Base-by-base conservation (phyloP, 345 rosid genomes). In the Sonneratia caseolaris region DNA sequence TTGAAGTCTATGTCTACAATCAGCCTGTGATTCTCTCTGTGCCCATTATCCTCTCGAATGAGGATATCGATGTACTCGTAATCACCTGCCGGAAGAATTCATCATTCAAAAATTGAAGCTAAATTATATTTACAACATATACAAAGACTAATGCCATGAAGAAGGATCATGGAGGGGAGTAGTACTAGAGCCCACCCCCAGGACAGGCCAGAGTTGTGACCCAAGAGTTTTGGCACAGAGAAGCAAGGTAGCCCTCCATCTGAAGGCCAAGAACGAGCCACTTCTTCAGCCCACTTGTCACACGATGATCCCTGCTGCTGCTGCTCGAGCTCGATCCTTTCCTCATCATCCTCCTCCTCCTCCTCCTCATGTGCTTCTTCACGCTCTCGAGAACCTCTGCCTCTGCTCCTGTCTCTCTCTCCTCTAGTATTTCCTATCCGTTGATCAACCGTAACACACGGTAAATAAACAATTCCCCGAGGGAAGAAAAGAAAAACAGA, bases 1-100 rank as follows among this genome's bases (percentile, higher is more conserved):
- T 76, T 80, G 83, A 87, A 87, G 36, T 85, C 88, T 64, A 78
- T 75, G 75, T 87, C 91, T 66, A 85, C 81, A 55, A 87, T 81
- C 11, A 87, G 51, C 77, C 91, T 81, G 71, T 0, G 61, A 15
- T 38, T 2, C 18, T 12, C 48, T 38, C 19, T 36, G 53, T 69
- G 40, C 2, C 49, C 74, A 4, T 71, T n/a, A 9, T 74, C 51
- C 7, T 74, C 66, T 16, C 66, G 68, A 21, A 66, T 35, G 15
- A 67, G 51, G 5, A 83, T 62, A 14, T 81, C 87, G 24, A 84
- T 74, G 77, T 82, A 87, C 72, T 83, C 88, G 64, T 86, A 83
- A 22, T 84, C 88, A 32, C 90, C 90, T 86, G 88, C 69, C 37
- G n/a, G 13, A 32, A 70, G 56, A 32, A 13, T n/a, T 55, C 64